These are phyloP conservation scores for Hordeum vulgare DNA, from an alignment of 176 grass and related monocot genomes.

Conservation along the genomic window MorexV3_pseudomolecules_assembly NC_058523.1:42487423-42487922, in stretches of 20 bases:
- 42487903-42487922: slow-evolving; percentile 45
- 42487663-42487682: neutral
- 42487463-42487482: neutral
- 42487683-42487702: neutral
- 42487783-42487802: neutral
- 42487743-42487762: neutral
- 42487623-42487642: neutral
- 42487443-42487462: neutral
- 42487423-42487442: slow-evolving; percentile 10
- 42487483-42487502: neutral
- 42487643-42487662: neutral
- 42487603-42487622: neutral
- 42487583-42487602: neutral
- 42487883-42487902: slow-evolving; percentile 49
- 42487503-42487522: neutral
- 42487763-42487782: neutral
- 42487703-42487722: neutral
- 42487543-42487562: neutral
- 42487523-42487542: neutral
- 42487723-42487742: neutral
- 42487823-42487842: slow-evolving; percentile 53
- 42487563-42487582: neutral
- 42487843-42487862: slow-evolving; percentile 33
- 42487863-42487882: slow-evolving; percentile 26
- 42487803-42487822: neutral